A percentile compares a stretch with the other conserved stretches of the same genome.
Conservation (phyloP, 768 basidiomycete genomes). For the Termitomyces sp. region DNA sequence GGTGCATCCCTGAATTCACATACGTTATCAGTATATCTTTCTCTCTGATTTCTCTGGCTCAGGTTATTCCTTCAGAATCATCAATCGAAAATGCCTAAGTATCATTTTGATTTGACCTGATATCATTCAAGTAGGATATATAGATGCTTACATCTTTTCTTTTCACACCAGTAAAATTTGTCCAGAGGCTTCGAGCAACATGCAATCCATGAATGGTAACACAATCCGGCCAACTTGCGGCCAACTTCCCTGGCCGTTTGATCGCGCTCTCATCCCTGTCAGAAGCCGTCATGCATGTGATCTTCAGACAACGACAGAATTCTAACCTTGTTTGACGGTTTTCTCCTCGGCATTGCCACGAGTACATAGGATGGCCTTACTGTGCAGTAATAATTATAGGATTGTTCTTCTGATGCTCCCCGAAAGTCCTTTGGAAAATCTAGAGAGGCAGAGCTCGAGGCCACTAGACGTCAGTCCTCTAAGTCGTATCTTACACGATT, state of each 20-base stretch:
- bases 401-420: not conserved
- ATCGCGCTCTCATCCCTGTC: not conserved
- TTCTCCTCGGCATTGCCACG: not conserved
- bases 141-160: not conserved
- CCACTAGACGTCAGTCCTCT: not conserved
- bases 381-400: not conserved
- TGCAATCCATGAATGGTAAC: not conserved
- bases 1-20: not conserved
- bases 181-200: not conserved
- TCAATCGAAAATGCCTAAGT: not conserved
- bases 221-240: not conserved
- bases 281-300: not conserved
- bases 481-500: not conserved
- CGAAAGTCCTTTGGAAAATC: not conserved
- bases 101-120: not conserved
- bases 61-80: not conserved
- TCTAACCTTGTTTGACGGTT: conserved; percentile 5
- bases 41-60: conserved; percentile 1
- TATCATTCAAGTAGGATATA: not conserved
- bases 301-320: not conserved
- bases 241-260: not conserved
- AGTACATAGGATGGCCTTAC: not conserved
- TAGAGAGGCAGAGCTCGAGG: not conserved
- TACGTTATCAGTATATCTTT: not conserved
- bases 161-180: not conserved